Base-by-base conservation (phyloP, 2,329 filamentous ascomycete species). In the Diaporthe australafricana region DNA sequence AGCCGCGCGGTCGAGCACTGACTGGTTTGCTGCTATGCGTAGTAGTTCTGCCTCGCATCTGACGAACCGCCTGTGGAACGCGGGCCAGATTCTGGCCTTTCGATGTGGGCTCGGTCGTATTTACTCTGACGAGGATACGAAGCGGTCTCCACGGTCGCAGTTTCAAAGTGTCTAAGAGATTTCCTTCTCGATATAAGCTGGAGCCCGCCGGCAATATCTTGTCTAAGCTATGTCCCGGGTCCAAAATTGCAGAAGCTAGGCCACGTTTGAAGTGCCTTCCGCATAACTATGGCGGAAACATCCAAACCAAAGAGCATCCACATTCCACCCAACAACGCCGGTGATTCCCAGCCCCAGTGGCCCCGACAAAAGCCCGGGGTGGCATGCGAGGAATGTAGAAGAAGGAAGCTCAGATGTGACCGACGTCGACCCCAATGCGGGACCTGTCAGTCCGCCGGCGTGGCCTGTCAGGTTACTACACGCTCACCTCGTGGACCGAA, bases 401-500 rank as follows among this genome's bases (percentile, higher is more conserved):
- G 55, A 17, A 60, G 68, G 32, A 70, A 70, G 30, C 68, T 70
- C 22, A 45, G 68, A 27, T 70, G 68, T 62, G 68, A 70, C 38
- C 56, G 56, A 8, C 25, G 38, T 30, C 56, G 56, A 30, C 56
- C 56, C 6, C 56, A 62, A 32, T 62, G 56, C 27, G 56, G 56
- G 6, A 62, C 42, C 40, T 62, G 56, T 11, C 38, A 45, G 25
- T 62, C 56, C 27, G 56, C 38, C 6, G 40, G 56, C 38, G 25
- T 62, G 12, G 17, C 38, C 17, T 62, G 56, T 17, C 38, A 62
- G 16, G 56, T 62, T 30, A 45, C 56, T 62, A 62, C 38, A 27
- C 38, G 56, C 16, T 45, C 56, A 2, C 38, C 56, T 72, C 72
- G 77, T 68, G 73, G 72, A 6, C 75, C 75, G 1, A 77, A 76